Evolutionary conservation across 495 filamentous ascomycete genomes (phyloP), one percentile per base, ranked within the genome.

Genomic region (Penicillium angulare): DNA sequence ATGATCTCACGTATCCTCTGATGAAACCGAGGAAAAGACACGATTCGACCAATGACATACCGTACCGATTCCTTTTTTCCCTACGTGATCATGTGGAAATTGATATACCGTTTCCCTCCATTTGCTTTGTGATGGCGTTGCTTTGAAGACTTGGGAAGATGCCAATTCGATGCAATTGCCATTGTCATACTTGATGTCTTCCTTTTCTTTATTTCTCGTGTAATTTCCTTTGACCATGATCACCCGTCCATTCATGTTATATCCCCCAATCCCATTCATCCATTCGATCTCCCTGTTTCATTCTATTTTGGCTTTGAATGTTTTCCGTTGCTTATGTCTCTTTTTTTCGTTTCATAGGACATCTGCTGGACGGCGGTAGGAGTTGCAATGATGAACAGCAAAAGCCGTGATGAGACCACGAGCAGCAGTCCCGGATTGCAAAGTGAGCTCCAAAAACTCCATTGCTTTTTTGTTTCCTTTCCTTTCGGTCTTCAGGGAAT

Each of bases 1-100:
- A 50, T 40, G 23, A 39, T 51, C n/a, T n/a, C n/a, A n/a, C n/a
- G n/a, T n/a, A 63, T 60, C 65, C 53, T 52, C 38, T 70, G 49
- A 68, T 60, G 64, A 67, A 65, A 62, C 53, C 61, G 71, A 59
- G 57, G 65, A 71, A 72, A 72, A 69, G 72, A 73, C 72, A 71
- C 72, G 66, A 73, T 69, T 63, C 65, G 66, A 64, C n/a, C n/a
- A n/a, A n/a, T n/a, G n/a, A n/a, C n/a, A n/a, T n/a, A n/a, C n/a
- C n/a, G n/a, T n/a, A n/a, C n/a, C n/a, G n/a, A 48, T 55, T 62
- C 43, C 50, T 65, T 61, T 67, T n/a, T n/a, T n/a, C n/a, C n/a
- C n/a, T n/a, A n/a, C n/a, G n/a, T 42, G 55, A 53, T 60, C 52
- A 49, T 48, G 24, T 50, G 41, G 26, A 55, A 51, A 22, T 59